Evolutionary conservation across 805 yeast species (phyloP), one percentile per base, ranked within the genome.

Genomic region (Nakazawaea populi): DNA sequence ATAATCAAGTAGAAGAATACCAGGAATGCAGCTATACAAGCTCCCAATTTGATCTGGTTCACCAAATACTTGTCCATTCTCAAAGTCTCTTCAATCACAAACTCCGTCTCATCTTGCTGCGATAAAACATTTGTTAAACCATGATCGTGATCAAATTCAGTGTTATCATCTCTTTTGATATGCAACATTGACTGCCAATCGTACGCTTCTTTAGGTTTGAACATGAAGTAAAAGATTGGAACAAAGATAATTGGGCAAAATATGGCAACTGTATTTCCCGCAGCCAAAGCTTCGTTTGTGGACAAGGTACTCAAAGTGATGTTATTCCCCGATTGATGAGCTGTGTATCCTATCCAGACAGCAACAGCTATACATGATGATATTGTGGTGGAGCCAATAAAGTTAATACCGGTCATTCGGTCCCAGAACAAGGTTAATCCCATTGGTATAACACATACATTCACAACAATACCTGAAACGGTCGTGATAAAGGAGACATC

Each of bases 201-300:
- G 57, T 76, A 79, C 52, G 70, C 69, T 51, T 74, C 79, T 46
- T 60, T 53, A 4, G 79, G 81, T 54, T 73, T 74, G 60, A 69
- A 73, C 6, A 63, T 56, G 38, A 66, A 63, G 5, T 80, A 77
- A 46, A 79, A 66, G 3, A 71, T 57, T 18, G 80, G 82, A 47
- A 75, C 61, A 34, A 75, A 58, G 11, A 79, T 54, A 41, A 71
- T 55, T 1, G 84, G 83, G 28, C 76, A 63, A 47, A 72, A 74
- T 52, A 79, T 69, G 1, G 84, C 82, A 54, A 77, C 76, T 12
- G 79, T 76, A 59, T 79, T 79, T 42, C 85, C 85, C 1, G 80
- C 77, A 52, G 79, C 74, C 74, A 74, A 75, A 27, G 83, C 69
- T 55, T 72, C 72, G 60, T 79, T 80, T 51, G 72, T 73, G 48